Base-by-base conservation (phyloP, 2,329 filamentous ascomycete species). In the Xylaria sp. region DNA sequence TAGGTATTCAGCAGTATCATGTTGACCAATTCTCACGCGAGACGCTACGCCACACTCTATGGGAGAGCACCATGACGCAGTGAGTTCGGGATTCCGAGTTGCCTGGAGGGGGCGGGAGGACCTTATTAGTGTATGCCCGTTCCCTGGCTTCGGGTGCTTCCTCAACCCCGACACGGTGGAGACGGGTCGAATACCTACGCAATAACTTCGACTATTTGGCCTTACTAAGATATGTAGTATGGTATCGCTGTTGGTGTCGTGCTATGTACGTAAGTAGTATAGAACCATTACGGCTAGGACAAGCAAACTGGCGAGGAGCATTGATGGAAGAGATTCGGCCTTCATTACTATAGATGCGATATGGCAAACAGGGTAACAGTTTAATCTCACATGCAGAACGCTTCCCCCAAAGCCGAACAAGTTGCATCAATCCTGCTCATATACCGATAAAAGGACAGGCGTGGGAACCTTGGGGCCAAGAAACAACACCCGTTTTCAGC, bases 81-180 rank as follows among this genome's bases (percentile, higher is more conserved):
- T 41, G 28, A 46, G 39, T 66, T 55, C 28, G 41, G n/a, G 39
- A 44, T 7, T 54, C 59, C 59, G 59, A 59, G 54, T 46, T 44
- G 20, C 65, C 13, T 20, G n/a, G 32, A 41, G 20, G 32, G 41
- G 23, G 20, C 48, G 48, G 48, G 59, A 62, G 41, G 25, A 50
- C 18, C 20, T 50, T 37, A 7, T 12, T 50, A 59, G 56, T 60
- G 48, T 57, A 59, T 46, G 34, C 54, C 55, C 50, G 25, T 25
- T 39, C 28, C 62, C 20, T 51, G 63, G 63, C 44, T 56, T 66
- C 67, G 67, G 67, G 37, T 63, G 20, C 59, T 60, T 66, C 63
- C 54, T 48, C 34, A 48, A 66, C 58, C 63, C 67, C 67, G 67
- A 63, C 48, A 32, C 44, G 34, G 25, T 54, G 58, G 58, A 25